These are phyloP conservation scores for Lentinus brumalis DNA, from an alignment of 768 basidiomycete genomes.

Conservation along the genomic window DNA sequence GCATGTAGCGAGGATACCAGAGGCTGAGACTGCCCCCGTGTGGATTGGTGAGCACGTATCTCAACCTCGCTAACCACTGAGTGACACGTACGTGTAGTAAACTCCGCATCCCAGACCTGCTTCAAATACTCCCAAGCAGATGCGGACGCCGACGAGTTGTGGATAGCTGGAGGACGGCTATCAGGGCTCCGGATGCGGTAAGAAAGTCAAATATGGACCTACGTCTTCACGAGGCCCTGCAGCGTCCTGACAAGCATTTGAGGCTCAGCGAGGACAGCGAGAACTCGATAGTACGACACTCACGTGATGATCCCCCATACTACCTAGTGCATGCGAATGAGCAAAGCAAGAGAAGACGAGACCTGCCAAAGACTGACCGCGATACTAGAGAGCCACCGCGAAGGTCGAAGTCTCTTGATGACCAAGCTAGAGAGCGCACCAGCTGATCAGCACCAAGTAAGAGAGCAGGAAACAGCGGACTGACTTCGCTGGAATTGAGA, in stretches of 20 bases:
- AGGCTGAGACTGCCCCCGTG: slow-evolving; percentile 19
- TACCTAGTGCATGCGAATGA: slow-evolving; percentile 53
- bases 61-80: slow-evolving; percentile 15
- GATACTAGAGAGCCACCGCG: slow-evolving; percentile 67
- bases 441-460: slow-evolving; percentile 50
- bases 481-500: slow-evolving; percentile 71
- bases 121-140: slow-evolving; percentile 59
- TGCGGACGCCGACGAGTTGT: neutral
- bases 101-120: slow-evolving; percentile 68
- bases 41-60: neutral
- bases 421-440: slow-evolving; percentile 36
- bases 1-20: slow-evolving; percentile 29
- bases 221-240: slow-evolving; percentile 71
- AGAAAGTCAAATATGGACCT: neutral
- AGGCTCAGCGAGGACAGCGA: neutral
- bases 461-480: slow-evolving; percentile 2
- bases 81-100: slow-evolving; percentile 57
- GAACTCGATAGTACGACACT: slow-evolving; percentile 26
- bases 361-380: slow-evolving; percentile 43
- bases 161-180: neutral
- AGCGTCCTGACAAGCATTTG: slow-evolving; percentile 43
- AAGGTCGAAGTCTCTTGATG: slow-evolving; percentile 63
- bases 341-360: slow-evolving; percentile 46
- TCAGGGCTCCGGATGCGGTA: too few species aligned
- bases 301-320: slow-evolving; percentile 67